A percentile compares a stretch with the other conserved stretches of the same genome.
Conservation (phyloP, 176 grass and related monocot species). For the Panicum miliaceum region DNA sequence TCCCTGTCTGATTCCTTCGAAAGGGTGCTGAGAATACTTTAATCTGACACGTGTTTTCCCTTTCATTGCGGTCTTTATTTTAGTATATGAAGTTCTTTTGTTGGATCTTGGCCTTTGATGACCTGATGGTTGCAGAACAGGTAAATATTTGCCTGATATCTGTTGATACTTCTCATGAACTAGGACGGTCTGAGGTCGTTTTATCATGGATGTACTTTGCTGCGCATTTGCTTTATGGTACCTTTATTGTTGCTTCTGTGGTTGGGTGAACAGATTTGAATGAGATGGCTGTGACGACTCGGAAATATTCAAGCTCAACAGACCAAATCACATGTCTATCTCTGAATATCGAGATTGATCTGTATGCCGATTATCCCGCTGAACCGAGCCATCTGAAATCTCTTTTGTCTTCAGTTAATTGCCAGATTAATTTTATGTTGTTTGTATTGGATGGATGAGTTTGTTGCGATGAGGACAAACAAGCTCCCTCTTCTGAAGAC, state of each 20-base stretch:
- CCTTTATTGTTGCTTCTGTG: not conserved
- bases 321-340: slow-evolving; percentile 76
- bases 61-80: not conserved
- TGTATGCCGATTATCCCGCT: slow-evolving; percentile 87
- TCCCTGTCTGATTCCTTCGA: slow-evolving; percentile 69
- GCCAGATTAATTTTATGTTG: not conserved
- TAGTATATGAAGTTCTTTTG: not conserved
- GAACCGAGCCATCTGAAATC: slow-evolving; percentile 55
- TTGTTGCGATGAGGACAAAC: slow-evolving; percentile 65
- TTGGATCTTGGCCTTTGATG: slow-evolving; percentile 55
- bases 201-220: not conserved
- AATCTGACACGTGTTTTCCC: slow-evolving; percentile 46
- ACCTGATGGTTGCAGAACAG: slow-evolving; percentile 48
- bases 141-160: not conserved
- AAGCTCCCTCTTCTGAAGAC: slow-evolving; percentile 94
- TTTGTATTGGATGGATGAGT: not conserved
- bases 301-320: slow-evolving; percentile 92
- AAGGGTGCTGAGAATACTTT: slow-evolving; percentile 62
- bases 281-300: slow-evolving; percentile 60
- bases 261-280: not conserved
- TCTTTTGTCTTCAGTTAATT: too few species aligned
- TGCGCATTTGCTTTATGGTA: not conserved
- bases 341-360: slow-evolving; percentile 42
- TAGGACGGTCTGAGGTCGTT: slow-evolving; percentile 80
- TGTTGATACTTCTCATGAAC: slow-evolving; percentile 64